A percentile compares a stretch with the other conserved stretches of the same genome.
These are phyloP conservation scores for Umbelopsis ramanniana DNA, from an alignment of 192 early-diverging fungal genomes.

Conservation along the genomic window DNA sequence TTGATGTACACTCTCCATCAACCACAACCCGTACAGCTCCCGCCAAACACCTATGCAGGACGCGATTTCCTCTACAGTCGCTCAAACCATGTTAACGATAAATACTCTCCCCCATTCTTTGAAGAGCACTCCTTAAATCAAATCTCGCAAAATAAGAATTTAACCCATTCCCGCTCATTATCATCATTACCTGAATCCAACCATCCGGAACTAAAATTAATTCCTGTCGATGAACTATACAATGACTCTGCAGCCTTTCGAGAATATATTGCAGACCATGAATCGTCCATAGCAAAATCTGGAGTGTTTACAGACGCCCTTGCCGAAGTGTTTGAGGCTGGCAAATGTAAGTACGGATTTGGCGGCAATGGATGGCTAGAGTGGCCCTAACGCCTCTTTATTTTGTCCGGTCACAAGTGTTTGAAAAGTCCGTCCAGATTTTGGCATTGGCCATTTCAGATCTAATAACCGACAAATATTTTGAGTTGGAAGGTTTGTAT, in stretches of 20 bases:
- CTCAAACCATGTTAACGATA: neutral
- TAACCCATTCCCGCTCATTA: neutral
- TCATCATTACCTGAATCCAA: neutral
- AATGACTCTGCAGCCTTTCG: conserved; percentile 1
- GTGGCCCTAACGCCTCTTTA: too few relatives aligned
- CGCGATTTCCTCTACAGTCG: conserved; percentile 12
- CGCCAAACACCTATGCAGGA: neutral
- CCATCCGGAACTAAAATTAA: neutral
- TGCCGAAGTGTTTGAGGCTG: conserved; percentile 13
- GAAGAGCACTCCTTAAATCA: neutral
- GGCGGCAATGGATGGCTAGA: neutral
- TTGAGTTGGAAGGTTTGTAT: neutral
- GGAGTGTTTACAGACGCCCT: conserved; percentile 7
- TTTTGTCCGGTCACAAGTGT: neutral
- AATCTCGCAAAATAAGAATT: neutral
- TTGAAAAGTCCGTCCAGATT: conserved; percentile 13
- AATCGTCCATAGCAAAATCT: conserved; percentile 6
- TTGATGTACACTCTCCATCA: conserved; percentile 21
- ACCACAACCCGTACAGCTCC: conserved; percentile 15
- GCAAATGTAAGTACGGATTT: conserved; percentile 2
- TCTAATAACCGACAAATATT: conserved; percentile 3
- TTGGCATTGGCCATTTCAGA: conserved; percentile 4
- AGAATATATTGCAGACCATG: conserved; percentile 18
- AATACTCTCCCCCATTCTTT: neutral
- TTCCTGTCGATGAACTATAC: neutral